Base-by-base conservation (phyloP, 768 basidiomycete species). In the Tubosaeta brunneosetosa region DNA sequence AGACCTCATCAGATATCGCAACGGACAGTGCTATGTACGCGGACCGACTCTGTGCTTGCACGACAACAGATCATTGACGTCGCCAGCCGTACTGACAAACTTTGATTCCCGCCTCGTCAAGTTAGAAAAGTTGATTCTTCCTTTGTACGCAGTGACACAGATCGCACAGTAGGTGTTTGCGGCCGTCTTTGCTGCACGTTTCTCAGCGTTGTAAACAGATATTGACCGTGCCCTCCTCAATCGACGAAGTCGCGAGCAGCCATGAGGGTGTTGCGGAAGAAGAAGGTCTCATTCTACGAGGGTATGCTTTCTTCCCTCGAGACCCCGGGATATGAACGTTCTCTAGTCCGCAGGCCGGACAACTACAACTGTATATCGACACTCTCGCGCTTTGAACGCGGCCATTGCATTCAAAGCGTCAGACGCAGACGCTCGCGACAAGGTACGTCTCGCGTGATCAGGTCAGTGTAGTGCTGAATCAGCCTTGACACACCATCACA, bases 91-190 rank as follows among this genome's bases (percentile, higher is more conserved):
- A 60, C 75, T 94, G 46, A 84, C 86, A 55, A 91, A 86, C 61
- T 91, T 92, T 61, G 91, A 93, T 66, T 82, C 82, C 1, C 81
- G n/a, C n/a, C n/a, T n/a, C n/a, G n/a, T n/a, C n/a, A n/a, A n/a
- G n/a, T n/a, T n/a, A n/a, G n/a, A n/a, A n/a, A n/a, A n/a, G n/a
- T n/a, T n/a, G n/a, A n/a, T n/a, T n/a, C n/a, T n/a, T n/a, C n/a
- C n/a, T n/a, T 68, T 94, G n/a, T 89, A 93, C 61, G 80, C 78
- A 1, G 84, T 86, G 3, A 85, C 90, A 0, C 88, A 91, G 91
- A 36, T 80, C 80, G 16, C 80, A 78, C 42, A 94, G 91, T 91
- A 55, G 27, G 89, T 74, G 12, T 13, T 22, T 34, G 16, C 12
- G 17, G 17, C 11, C 19, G 22, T 38, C 36, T 6, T 37, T 6